Evolutionary conservation across 2,329 filamentous ascomycete genomes (phyloP).

Genomic region (Phialocephala subalpina): DNA sequence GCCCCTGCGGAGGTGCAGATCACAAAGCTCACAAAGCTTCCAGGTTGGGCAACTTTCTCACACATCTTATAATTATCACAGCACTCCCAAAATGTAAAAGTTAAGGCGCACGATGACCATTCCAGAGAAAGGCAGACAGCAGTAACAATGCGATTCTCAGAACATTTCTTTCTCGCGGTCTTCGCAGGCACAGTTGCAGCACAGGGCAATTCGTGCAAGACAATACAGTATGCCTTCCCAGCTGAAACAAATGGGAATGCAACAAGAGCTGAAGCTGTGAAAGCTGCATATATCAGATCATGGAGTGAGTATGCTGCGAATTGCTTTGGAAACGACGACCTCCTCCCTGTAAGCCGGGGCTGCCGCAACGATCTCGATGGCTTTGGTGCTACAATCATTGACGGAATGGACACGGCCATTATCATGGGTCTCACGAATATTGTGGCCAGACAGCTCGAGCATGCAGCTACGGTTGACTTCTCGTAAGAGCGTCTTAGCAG

Average conservation of each 20-base stretch:
- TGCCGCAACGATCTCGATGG: slow-evolving; percentile 84
- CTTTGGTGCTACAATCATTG: slow-evolving; percentile 87
- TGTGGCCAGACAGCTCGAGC: slow-evolving; percentile 77
- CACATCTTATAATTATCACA: too few relatives aligned
- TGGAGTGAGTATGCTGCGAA: slow-evolving; percentile 82
- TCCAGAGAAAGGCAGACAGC: too few relatives aligned
- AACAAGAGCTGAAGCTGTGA: slow-evolving; percentile 20
- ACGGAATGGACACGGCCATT: slow-evolving; percentile 82
- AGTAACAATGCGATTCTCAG: too few relatives aligned
- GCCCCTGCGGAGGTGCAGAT: too few relatives aligned
- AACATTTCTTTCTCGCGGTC: too few relatives aligned
- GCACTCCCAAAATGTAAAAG: too few relatives aligned
- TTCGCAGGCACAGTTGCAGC: not conserved
- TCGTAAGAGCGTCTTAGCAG: not conserved
- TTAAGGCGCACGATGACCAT: too few relatives aligned
- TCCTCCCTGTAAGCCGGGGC: slow-evolving; percentile 72
- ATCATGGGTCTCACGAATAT: slow-evolving; percentile 81
- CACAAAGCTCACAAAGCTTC: too few relatives aligned
- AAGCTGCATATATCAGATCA: slow-evolving; percentile 30
- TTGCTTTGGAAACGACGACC: slow-evolving; percentile 86
- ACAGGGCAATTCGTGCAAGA: not conserved
- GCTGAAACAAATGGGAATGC: not conserved
- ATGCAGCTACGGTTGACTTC: slow-evolving; percentile 52
- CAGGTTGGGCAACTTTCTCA: too few relatives aligned
- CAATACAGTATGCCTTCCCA: slow-evolving; percentile 4